These are phyloP conservation scores for Eucalyptus erythrocorys DNA, from an alignment of 345 rosid species.

Conservation along the genomic window DNA sequence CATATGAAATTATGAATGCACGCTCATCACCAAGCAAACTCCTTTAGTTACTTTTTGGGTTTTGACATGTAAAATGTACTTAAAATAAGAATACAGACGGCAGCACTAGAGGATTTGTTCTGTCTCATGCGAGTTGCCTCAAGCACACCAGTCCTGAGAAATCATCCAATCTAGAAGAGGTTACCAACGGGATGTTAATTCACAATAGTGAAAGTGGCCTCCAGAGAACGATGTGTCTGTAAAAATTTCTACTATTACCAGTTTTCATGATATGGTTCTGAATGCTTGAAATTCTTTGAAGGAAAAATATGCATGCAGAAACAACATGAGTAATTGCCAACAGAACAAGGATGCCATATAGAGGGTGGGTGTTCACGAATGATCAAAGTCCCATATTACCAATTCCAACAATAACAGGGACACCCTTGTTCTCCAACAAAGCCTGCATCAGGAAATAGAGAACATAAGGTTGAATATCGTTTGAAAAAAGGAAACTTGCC, in stretches of 20 bases:
- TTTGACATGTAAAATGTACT: not conserved
- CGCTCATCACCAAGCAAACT: not conserved
- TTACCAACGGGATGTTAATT: not conserved
- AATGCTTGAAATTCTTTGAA: not conserved
- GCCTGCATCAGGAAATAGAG: slow-evolving; percentile 45
- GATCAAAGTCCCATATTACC: slow-evolving; percentile 29
- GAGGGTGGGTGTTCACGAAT: not conserved
- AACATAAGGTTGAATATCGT: not conserved
- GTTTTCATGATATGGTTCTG: not conserved
- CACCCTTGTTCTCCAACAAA: slow-evolving; percentile 85
- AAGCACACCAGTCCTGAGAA: not conserved
- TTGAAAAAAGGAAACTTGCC: not conserved
- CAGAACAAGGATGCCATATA: not conserved
- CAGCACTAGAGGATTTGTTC: not conserved
- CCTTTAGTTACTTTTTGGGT: not conserved
- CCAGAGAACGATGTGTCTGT: not conserved
- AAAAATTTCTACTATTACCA: not conserved
- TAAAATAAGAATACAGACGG: not conserved
- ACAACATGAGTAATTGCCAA: not conserved
- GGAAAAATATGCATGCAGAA: not conserved
- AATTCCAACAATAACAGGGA: slow-evolving; percentile 88
- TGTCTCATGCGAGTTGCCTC: not conserved
- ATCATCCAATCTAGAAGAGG: not conserved
- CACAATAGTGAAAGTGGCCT: not conserved
- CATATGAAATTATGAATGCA: not conserved